A percentile compares a stretch with the other conserved stretches of the same genome.
phyloP scores from a whole-genome alignment of 371 early-diverging fungal genomes.

The Blakeslea trispora region DNA sequence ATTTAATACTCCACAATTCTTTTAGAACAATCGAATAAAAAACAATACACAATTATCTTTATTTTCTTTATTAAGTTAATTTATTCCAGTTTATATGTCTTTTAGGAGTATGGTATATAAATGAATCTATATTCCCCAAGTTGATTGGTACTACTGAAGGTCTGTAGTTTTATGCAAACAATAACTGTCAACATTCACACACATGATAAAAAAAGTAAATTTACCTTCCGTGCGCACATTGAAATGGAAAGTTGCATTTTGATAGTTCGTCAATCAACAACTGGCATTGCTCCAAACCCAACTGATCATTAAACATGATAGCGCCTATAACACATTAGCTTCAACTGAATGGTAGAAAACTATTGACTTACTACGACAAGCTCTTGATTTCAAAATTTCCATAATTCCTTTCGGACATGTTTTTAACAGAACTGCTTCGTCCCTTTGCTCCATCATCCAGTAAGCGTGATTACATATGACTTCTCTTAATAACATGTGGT shows the following conservation, averaged over 20 bases:
- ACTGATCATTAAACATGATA: constrained; percentile 75
- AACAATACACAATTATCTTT: neutral
- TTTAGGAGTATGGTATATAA: neutral
- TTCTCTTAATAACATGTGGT: constrained; percentile 50
- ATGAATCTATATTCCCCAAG: neutral
- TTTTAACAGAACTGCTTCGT: constrained; percentile 18
- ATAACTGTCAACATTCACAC: neutral
- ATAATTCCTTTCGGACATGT: constrained; percentile 67
- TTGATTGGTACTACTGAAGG: constrained; percentile 26
- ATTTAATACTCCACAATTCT: constrained; percentile 4
- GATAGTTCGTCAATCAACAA: constrained; percentile 54
- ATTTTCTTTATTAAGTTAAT: neutral
- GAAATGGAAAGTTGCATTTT: constrained; percentile 64
- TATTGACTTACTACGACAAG: constrained; percentile 60
- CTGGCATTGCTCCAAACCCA: constrained; percentile 54
- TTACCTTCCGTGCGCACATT: constrained; percentile 68
- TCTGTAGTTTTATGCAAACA: too few species aligned
- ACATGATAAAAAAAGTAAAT: neutral
- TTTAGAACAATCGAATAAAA: neutral
- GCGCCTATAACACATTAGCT: constrained; percentile 48
- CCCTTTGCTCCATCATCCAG: constrained; percentile 29
- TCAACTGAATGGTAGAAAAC: constrained; percentile 4
- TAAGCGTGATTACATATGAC: constrained; percentile 55
- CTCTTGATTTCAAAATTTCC: constrained; percentile 72
- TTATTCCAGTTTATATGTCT: constrained; percentile 21